These are phyloP conservation scores for Tolypocladium nubicola DNA, from an alignment of 2,329 filamentous ascomycete species.

Conservation along the genomic window DNA sequence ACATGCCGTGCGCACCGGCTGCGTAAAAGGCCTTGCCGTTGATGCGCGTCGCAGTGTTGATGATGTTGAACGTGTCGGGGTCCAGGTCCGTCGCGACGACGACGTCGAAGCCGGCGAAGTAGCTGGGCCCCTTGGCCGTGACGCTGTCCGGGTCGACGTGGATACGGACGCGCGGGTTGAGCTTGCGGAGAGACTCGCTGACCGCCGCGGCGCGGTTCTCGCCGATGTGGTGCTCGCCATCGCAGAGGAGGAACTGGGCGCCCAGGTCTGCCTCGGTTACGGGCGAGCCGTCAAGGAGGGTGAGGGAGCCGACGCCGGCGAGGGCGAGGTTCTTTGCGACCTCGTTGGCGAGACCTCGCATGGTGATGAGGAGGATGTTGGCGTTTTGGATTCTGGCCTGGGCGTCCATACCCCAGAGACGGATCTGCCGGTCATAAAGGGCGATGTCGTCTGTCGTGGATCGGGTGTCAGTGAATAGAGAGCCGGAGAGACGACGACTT, in stretches of 20 bases:
- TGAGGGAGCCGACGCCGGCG: constrained; percentile 83
- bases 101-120: constrained; percentile 71
- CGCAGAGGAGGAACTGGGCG: constrained; percentile 69
- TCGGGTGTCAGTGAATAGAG: not conserved
- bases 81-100: constrained; percentile 84
- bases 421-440: constrained; percentile 93
- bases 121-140: constrained; percentile 56
- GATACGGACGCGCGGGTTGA: constrained; percentile 82
- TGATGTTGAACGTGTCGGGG: constrained; percentile 59
- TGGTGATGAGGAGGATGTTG: constrained; percentile 79
- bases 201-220: constrained; percentile 79
- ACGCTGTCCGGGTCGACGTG: constrained; percentile 59
- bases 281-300: constrained; percentile 67
- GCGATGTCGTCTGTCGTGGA: constrained; percentile 71
- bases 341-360: constrained; percentile 84
- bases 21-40: constrained; percentile 79
- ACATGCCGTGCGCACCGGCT: constrained; percentile 76
- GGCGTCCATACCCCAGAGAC: constrained; percentile 91
- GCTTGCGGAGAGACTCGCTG: constrained; percentile 62
- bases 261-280: constrained; percentile 75
- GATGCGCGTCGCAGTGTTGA: constrained; percentile 80
- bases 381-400: constrained; percentile 87
- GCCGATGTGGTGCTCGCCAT: constrained; percentile 55
- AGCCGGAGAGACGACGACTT: not conserved
- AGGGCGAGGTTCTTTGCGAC: constrained; percentile 96